Conservation (phyloP, 1,139 yeast species). For the Protomyces inundatus region DNA sequence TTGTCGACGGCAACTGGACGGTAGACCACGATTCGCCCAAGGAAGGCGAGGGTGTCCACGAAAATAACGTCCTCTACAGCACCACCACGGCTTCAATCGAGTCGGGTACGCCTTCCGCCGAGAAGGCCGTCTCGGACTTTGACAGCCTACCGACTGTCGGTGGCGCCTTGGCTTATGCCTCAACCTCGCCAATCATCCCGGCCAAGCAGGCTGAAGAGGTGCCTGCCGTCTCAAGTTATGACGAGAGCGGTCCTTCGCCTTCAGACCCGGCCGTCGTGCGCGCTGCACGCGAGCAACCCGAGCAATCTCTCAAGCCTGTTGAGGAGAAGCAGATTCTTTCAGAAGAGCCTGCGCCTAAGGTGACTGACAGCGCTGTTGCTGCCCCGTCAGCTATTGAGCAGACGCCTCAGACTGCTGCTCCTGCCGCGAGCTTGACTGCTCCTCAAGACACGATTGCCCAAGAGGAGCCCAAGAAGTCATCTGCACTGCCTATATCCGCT, state of each 20-base stretch:
- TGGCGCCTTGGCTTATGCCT: background rate
- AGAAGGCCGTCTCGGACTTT: background rate
- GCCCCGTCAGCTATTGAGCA: background rate
- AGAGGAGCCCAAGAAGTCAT: background rate
- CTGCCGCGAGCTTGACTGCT: background rate
- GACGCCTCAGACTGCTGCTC: background rate
- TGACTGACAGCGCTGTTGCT: background rate
- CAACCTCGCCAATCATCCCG: background rate
- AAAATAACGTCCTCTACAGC: slow-evolving; percentile 13
- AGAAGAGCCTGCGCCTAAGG: background rate
- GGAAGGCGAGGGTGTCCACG: slow-evolving; percentile 25
- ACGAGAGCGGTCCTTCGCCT: slow-evolving; percentile 12
- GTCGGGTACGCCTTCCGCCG: background rate
- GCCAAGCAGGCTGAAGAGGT: background rate
- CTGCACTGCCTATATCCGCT: background rate
- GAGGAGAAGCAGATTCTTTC: no score
- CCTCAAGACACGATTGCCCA: slow-evolving; percentile 3
- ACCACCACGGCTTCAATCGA: background rate
- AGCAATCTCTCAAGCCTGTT: background rate
- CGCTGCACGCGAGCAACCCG: slow-evolving; percentile 3
- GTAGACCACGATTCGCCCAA: slow-evolving; percentile 12
- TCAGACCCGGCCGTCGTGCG: slow-evolving; percentile 13
- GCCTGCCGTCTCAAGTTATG: background rate
- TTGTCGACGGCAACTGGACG: slow-evolving; percentile 23
- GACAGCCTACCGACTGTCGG: background rate